Percentiles rank a stretch among this genome's conserved stretches.
These are phyloP conservation scores for Pythium vanterpoolii DNA, from an alignment of 352 stramenopile genomes.

Conservation along the genomic window DNA sequence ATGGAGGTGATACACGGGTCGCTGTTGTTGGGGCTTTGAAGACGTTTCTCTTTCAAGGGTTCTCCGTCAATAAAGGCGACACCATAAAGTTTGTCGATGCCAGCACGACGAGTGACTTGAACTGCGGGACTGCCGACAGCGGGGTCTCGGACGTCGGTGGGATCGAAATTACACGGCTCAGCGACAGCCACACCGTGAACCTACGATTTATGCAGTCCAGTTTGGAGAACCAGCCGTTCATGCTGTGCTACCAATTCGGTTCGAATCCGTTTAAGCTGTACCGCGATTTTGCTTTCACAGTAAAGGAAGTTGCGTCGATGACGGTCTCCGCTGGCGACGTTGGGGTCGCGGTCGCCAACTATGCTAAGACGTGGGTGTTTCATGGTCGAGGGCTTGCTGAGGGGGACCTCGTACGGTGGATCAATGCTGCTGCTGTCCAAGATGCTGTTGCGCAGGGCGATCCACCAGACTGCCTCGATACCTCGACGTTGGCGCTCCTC, in stretches of 20 bases:
- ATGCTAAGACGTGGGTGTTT: conserved; percentile 53
- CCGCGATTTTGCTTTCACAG: conserved; percentile 33
- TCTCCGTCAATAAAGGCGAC: conserved; percentile 33
- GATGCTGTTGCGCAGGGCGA: conserved; percentile 22
- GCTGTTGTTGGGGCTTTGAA: conserved; percentile 50
- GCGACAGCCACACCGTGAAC: conserved; percentile 18
- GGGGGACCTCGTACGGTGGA: conserved; percentile 58
- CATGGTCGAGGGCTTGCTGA: conserved; percentile 32
- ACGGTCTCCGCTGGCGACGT: conserved; percentile 30
- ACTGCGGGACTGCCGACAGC: conserved; percentile 36
- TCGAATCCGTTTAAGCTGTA: conserved; percentile 71
- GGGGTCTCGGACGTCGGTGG: conserved; percentile 54
- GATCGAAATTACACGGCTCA: conserved; percentile 29
- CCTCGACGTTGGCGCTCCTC: conserved; percentile 34
- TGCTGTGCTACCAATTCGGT: conserved; percentile 70
- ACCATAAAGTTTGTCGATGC: conserved; percentile 64
- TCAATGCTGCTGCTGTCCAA: conserved; percentile 35
- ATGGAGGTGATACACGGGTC: conserved; percentile 38
- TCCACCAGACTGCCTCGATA: conserved; percentile 37
- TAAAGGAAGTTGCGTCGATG: conserved; percentile 47
- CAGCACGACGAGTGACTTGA: conserved; percentile 47
- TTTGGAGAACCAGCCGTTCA: conserved; percentile 32
- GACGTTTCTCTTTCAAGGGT: conserved; percentile 45
- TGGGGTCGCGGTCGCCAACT: conserved; percentile 43
- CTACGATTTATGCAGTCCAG: conserved; percentile 52